Conservation (phyloP, 805 yeast species). For the Candida caryicola region DNA sequence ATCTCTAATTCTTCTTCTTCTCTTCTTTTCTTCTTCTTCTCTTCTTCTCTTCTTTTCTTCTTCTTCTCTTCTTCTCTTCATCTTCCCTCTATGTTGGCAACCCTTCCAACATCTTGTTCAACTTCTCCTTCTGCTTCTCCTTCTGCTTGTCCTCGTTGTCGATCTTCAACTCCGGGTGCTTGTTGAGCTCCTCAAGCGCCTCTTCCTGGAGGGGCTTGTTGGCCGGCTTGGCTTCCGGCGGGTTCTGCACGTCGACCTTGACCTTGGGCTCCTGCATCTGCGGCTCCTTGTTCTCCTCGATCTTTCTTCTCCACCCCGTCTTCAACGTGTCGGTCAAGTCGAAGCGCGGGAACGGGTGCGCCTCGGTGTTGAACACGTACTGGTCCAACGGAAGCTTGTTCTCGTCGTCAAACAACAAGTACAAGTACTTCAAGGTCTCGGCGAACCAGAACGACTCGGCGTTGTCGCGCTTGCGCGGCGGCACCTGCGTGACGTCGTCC, state of each 20-base stretch:
- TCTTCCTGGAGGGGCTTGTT: conserved; percentile 36
- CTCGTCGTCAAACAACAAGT: conserved; percentile 69
- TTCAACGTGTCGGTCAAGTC: conserved; percentile 48
- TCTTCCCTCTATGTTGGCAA: neutral
- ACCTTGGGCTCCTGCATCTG: conserved; percentile 8
- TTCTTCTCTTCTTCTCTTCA: neutral
- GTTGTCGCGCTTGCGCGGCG: conserved; percentile 61
- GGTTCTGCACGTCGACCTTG: conserved; percentile 26
- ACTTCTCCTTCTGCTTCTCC: conserved; percentile 27
- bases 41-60: conserved; percentile 1
- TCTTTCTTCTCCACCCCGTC: conserved; percentile 59
- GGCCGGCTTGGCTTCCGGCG: conserved; percentile 42
- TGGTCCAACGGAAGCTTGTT: conserved; percentile 62
- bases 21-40: neutral
- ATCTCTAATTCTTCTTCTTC: neutral
- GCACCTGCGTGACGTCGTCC: conserved; percentile 57
- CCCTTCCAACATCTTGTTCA: conserved; percentile 13
- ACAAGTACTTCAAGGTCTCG: conserved; percentile 85
- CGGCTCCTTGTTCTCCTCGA: conserved; percentile 18
- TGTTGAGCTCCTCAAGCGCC: conserved; percentile 31
- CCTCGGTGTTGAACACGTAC: conserved; percentile 87
- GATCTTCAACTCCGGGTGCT: conserved; percentile 30
- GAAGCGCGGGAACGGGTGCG: conserved; percentile 85
- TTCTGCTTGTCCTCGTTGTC: conserved; percentile 25
- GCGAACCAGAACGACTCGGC: conserved; percentile 94